Evolutionary conservation across 441 rosid species (phyloP), one percentile per base, ranked within the genome.

Genomic region (Gossypium laxum): DNA sequence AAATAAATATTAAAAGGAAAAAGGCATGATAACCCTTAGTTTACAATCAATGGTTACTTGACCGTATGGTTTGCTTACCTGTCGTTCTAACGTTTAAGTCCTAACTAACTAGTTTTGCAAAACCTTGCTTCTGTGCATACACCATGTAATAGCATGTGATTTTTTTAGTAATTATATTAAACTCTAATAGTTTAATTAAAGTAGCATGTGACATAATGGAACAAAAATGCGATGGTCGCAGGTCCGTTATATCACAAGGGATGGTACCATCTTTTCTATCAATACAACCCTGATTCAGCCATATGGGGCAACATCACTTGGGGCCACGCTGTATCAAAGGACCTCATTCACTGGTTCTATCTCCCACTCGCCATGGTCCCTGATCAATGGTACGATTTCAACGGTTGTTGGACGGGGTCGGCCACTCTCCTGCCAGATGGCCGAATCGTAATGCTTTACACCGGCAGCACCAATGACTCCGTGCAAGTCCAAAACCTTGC

Each of bases 191-290:
- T 30, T 30, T 30, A 30, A 30, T 62, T 30, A 30, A 30, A 4
- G 7, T 30, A 30, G 6, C 26, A 18, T 17, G 8, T 19, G 8
- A 17, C 10, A 21, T 45, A 0, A 1, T 14, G 43, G 4, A 30
- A 4, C 26, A 24, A 58, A 69, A 22, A 21, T 30, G 12, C 1
- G 12, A 38, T 52, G 26, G 15, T n/a, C 75, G 60, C 71, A 86
- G 97, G 97, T 59, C 97, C 97, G 52, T 70, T 89, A 72, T 85
- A 34, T 72, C 79, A 91, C 72, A 80, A 75, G 76, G 97, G 97
- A 15, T 89, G 91, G 93, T 89, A 91, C 75, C 97, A 91, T 76
- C 84, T 91, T 2, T 91, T 91, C 83, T 89, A 91, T 75, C 97
- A 91, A 38, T 87, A 87, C 86, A 89, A 91, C 54, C 97, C 97